Evolutionary conservation across 257 asterid species (phyloP).

Genomic region (Solanum neorickii): DNA sequence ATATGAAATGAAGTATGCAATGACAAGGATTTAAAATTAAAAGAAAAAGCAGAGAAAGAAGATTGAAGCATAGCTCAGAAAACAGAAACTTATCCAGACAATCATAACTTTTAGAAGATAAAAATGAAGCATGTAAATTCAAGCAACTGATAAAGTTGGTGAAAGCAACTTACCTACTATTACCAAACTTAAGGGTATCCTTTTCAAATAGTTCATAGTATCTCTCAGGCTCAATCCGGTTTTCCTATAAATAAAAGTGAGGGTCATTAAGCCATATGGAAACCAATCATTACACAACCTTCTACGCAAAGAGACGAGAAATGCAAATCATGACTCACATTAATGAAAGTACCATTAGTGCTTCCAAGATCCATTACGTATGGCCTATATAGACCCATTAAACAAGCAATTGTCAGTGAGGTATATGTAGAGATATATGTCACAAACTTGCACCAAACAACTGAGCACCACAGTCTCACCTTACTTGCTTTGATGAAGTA

Average conservation of each 20-base stretch:
- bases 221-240: constrained; percentile 64
- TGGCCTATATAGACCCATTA: constrained; percentile 49
- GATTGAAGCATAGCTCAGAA: neutral
- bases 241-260: constrained; percentile 42
- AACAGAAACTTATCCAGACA: neutral
- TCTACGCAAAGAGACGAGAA: constrained; percentile 1
- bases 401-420: constrained; percentile 1
- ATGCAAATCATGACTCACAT: constrained; percentile 39
- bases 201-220: constrained; percentile 81
- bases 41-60: neutral
- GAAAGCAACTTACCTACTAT: constrained; percentile 63
- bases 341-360: constrained; percentile 85
- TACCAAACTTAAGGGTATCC: constrained; percentile 90
- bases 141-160: neutral
- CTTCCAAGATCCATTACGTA: constrained; percentile 97
- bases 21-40: neutral
- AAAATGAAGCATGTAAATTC: neutral
- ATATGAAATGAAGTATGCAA: neutral
- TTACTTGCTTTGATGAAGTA: constrained; percentile 50
- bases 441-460: neutral
- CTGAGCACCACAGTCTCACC: constrained; percentile 24
- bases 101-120: constrained; percentile 1
- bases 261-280: neutral
- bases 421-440: neutral
- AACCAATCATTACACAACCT: neutral